These are phyloP conservation scores for Oenanthe javanica DNA, from an alignment of 140 eudicot genomes.

Conservation along the genomic window DNA sequence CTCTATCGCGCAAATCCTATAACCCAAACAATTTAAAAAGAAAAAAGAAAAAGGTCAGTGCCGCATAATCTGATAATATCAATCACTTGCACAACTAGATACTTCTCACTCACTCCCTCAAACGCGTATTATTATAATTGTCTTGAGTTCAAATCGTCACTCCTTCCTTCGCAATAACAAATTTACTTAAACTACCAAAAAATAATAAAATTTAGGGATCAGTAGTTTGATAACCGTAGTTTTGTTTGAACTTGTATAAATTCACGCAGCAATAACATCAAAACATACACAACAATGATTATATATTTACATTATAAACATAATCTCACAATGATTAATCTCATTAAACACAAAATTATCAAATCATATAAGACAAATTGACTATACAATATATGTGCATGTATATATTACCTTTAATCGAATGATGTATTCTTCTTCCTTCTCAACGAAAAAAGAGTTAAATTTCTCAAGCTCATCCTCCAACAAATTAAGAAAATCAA, in stretches of 20 bases:
- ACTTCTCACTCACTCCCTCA: background rate
- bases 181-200: background rate
- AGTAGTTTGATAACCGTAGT: background rate
- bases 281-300: background rate
- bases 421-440: constrained; percentile 87
- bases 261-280: background rate
- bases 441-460: constrained; percentile 69
- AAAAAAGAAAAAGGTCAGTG: background rate
- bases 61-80: background rate
- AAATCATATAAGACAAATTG: background rate
- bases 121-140: background rate
- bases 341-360: background rate
- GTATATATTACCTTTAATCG: constrained; percentile 53
- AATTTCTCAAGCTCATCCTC: constrained; percentile 89
- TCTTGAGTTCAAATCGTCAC: background rate
- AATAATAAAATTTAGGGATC: background rate
- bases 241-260: background rate
- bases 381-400: no score
- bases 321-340: background rate
- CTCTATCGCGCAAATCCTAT: constrained; percentile 59
- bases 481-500: constrained; percentile 60
- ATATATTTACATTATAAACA: background rate
- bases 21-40: background rate
- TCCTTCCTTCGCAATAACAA: background rate
- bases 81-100: background rate